Evolutionary conservation across 108 stramenopile genomes (phyloP).

Genomic region (Nannochloropsis granulata): DNA sequence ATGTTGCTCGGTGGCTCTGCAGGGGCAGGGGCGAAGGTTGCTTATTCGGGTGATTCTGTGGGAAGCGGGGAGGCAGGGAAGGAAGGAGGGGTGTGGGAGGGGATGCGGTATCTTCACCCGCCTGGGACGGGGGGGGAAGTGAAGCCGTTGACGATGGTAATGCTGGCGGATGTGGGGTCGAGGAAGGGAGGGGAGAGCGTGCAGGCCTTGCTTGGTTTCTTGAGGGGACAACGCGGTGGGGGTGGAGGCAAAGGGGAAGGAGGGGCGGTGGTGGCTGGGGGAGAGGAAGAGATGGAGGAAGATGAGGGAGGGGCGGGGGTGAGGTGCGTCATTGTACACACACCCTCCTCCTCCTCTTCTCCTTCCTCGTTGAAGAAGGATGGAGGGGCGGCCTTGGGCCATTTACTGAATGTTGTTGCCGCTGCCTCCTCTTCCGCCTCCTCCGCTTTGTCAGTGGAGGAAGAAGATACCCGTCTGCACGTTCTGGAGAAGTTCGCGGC

Average conservation of each 20-base stretch:
- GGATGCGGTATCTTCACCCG: neutral
- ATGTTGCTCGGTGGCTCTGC: neutral
- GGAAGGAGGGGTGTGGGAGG: neutral
- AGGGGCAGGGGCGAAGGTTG: too few species aligned
- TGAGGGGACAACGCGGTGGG: neutral
- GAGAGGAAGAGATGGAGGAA: neutral
- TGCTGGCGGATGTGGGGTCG: neutral
- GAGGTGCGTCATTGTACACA: neutral
- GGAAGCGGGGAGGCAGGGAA: neutral
- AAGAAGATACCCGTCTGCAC: neutral
- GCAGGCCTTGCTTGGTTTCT: neutral
- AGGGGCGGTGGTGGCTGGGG: slow-evolving; percentile 5
- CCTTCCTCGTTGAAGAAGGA: too few species aligned
- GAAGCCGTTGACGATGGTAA: neutral
- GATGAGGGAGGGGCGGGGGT: neutral
- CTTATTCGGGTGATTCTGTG: too few species aligned
- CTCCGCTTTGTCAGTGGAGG: neutral
- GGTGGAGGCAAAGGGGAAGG: neutral
- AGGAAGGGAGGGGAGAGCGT: neutral
- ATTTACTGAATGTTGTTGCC: too few species aligned
- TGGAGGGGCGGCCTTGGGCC: too few species aligned
- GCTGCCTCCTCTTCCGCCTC: too few species aligned
- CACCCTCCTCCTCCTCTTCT: neutral
- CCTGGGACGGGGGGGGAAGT: neutral
- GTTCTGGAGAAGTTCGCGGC: neutral